Evolutionary conservation across 139 green algal genomes (phyloP).

Genomic region (Chlamydomonas incerta): DNA sequence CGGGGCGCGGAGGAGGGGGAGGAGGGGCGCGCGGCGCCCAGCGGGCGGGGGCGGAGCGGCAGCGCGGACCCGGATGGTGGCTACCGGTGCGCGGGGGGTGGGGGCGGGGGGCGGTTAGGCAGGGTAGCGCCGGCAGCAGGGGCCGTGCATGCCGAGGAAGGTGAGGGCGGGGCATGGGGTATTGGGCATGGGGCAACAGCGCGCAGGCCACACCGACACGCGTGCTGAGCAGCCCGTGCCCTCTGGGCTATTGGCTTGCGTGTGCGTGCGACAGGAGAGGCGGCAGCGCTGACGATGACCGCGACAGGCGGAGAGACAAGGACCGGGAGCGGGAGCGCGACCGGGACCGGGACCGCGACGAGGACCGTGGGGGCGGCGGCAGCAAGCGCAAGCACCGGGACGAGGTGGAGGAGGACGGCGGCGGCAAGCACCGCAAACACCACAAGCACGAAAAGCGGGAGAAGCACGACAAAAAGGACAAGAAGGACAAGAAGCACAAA

Average conservation of each 20-base stretch:
- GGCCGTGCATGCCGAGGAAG: too few species aligned
- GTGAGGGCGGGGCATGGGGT: too few species aligned
- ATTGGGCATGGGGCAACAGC: too few species aligned
- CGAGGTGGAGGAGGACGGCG: neutral
- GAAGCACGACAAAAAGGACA: constrained; percentile 17
- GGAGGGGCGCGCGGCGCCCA: neutral
- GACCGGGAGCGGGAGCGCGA: neutral
- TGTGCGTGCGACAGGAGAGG: neutral
- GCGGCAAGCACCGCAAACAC: neutral
- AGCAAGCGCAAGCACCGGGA: constrained; percentile 24
- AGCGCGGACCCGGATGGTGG: too few species aligned
- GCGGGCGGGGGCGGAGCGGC: neutral
- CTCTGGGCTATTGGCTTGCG: too few species aligned
- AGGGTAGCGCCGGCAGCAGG: too few species aligned
- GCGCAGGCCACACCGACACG: too few species aligned
- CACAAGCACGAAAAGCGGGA: constrained; percentile 17
- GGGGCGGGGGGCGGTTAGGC: too few species aligned
- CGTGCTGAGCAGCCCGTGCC: too few species aligned
- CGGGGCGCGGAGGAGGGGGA: neutral
- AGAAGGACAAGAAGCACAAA: constrained; percentile 20
- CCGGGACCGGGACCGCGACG: neutral
- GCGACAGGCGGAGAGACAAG: neutral
- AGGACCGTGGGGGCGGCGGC: constrained; percentile 16
- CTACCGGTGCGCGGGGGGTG: too few species aligned
- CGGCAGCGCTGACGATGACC: constrained; percentile 5